phyloP scores from a whole-genome alignment of 2,329 filamentous ascomycete genomes.

The Cladobotryum protrusum region DNA sequence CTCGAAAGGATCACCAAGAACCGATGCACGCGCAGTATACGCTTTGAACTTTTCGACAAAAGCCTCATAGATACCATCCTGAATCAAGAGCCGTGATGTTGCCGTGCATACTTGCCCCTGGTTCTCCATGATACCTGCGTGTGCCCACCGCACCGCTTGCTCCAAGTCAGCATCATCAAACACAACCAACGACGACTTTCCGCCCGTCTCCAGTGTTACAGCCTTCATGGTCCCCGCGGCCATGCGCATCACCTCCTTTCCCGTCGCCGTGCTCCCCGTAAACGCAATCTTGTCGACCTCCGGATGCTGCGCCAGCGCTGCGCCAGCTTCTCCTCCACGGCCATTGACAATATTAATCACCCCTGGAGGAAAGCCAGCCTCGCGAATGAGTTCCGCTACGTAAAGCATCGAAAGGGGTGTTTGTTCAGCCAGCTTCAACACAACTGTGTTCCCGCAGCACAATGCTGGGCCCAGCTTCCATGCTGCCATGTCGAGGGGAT shows the following conservation, averaged over 20 bases:
- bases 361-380: slow-evolving; percentile 67
- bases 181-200: slow-evolving; percentile 53
- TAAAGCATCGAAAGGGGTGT: slow-evolving; percentile 55
- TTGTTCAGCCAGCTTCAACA: slow-evolving; percentile 56
- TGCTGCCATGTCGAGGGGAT: slow-evolving; percentile 65
- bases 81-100: slow-evolving; percentile 53
- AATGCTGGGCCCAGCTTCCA: slow-evolving; percentile 49
- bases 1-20: slow-evolving; percentile 59
- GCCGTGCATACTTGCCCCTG: slow-evolving; percentile 56
- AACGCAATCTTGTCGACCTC: slow-evolving; percentile 67
- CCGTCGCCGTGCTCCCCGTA: slow-evolving; percentile 63
- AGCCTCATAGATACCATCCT: slow-evolving; percentile 49
- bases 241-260: slow-evolving; percentile 63
- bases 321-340: slow-evolving; percentile 55
- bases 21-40: slow-evolving; percentile 46
- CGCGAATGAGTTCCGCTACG: slow-evolving; percentile 56
- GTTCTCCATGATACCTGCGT: slow-evolving; percentile 44
- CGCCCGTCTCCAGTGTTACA: slow-evolving; percentile 54
- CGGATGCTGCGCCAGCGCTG: slow-evolving; percentile 56
- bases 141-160: slow-evolving; percentile 51
- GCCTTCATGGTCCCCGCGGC: slow-evolving; percentile 55
- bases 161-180: slow-evolving; percentile 56
- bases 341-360: slow-evolving; percentile 69
- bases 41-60: slow-evolving; percentile 59
- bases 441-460: slow-evolving; percentile 51